Base-by-base conservation (phyloP, 805 yeast genomes). In the Cyberlindnera suaveolens region DNA sequence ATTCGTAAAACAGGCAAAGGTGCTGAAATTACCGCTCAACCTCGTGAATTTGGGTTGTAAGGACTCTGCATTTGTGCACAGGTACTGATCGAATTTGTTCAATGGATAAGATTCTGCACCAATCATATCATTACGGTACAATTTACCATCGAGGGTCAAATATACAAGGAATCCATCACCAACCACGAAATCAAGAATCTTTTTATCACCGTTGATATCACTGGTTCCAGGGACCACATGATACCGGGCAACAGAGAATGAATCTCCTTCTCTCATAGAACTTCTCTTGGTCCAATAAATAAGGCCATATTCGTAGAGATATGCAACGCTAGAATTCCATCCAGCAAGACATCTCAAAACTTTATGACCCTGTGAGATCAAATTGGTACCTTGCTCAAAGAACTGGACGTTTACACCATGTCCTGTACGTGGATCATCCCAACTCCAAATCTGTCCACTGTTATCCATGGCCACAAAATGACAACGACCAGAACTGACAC, bases 381-480 rank as follows among this genome's bases (percentile, higher is more conserved):
- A 16, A 40, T 54, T 43, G 4, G 9, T n/a, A 8, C 42, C 47
- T 1, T 36, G 20, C 2, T 37, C 52, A 8, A 62, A 61, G 45
- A 80, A 75, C 4, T 41, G 53, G 29, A 81, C 47, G 39, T 52
- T 54, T 5, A 77, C 68, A 0, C 83, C 87, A 40, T 53, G 56
- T 9, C 51, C 53, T 1, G 62, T 52, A 7, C 62, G 59, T n/a
- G 52, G 50, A 16, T 43, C 41, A 57, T 82, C 89, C 90, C 90
- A 83, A 1, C 78, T 68, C 71, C 78, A 81, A 1, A 84, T 46
- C 5, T 64, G 54, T 19, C 74, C 70, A 1, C 61, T 38, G 11
- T 67, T 62, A 48, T 80, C 85, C 37, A 82, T 58, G 0, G 81
- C 89, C 13, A 82, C 60, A 41, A 82, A 71, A 58, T 82, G 88